Conservation (phyloP, 2,329 filamentous ascomycete genomes). For the Venturia pyrina region DNA sequence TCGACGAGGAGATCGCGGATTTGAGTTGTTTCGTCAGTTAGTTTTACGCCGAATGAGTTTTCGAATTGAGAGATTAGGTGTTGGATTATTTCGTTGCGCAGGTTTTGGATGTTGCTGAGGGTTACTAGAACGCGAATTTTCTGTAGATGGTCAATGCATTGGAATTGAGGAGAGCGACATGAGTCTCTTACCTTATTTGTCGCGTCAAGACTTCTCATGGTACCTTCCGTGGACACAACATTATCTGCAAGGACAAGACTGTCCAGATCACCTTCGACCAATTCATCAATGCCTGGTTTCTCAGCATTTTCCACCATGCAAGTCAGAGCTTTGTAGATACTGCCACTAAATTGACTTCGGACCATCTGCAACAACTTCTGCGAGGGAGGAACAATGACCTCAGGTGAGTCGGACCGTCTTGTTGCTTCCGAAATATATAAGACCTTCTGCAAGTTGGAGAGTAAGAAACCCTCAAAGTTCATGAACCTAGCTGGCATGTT, state of each 20-base stretch:
- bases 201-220: conserved; percentile 25
- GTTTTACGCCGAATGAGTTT: conserved; percentile 82
- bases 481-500: conserved; percentile 82
- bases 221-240: conserved; percentile 16
- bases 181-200: conserved; percentile 22
- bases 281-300: conserved; percentile 51
- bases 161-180: not conserved
- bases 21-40: conserved; percentile 87
- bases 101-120: conserved; percentile 77
- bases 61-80: conserved; percentile 89
- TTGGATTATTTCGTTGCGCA: conserved; percentile 74
- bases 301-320: conserved; percentile 98
- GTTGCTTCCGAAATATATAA: conserved; percentile 83
- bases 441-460: conserved; percentile 88
- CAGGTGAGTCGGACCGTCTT: conserved; percentile 62
- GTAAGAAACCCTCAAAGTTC: conserved; percentile 71
- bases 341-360: conserved; percentile 82
- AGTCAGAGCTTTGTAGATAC: conserved; percentile 84
- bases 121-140: conserved; percentile 91
- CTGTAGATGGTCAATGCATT: conserved; percentile 34
- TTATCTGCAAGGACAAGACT: conserved; percentile 31
- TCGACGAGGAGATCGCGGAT: conserved; percentile 84
- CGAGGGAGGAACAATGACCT: conserved; percentile 78
- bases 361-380: conserved; percentile 86
- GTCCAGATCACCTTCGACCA: conserved; percentile 43